Evolutionary conservation across 148 eudicot species (phyloP).

Genomic region (Camellia japonica): DNA sequence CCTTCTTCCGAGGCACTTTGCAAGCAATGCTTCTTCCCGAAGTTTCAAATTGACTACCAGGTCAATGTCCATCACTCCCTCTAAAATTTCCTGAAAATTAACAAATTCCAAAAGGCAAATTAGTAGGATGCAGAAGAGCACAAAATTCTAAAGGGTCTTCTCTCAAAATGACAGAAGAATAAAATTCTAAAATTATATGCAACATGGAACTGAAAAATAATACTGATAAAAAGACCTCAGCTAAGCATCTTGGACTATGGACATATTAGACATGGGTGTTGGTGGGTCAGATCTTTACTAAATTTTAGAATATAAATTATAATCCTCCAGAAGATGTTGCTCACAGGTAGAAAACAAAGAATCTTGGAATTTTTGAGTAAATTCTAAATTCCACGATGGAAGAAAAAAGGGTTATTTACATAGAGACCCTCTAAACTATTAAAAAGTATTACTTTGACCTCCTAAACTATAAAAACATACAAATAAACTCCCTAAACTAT

Average conservation of each 20-base stretch:
- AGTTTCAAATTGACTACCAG: constrained; percentile 89
- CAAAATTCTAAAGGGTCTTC: not conserved
- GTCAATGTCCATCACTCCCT: constrained; percentile 75
- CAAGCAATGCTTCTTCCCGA: constrained; percentile 78
- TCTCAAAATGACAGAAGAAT: not conserved
- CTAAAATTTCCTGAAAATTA: constrained; percentile 69
- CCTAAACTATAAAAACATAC: no score
- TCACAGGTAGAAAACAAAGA: not conserved
- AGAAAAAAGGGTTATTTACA: no score
- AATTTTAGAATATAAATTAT: not conserved
- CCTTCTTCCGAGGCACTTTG: constrained; percentile 94
- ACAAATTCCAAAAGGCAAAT: not conserved
- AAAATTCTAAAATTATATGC: not conserved
- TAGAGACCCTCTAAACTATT: no score
- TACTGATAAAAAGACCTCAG: not conserved
- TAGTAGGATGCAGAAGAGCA: not conserved
- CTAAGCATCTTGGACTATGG: not conserved
- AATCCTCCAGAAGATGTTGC: not conserved
- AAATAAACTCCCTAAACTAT: no score
- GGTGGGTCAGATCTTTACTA: not conserved
- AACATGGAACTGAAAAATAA: not conserved
- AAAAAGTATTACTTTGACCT: no score
- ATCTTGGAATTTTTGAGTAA: not conserved
- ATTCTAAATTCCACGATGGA: not conserved
- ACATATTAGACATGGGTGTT: not conserved